These are phyloP conservation scores for Phyllosticta capitalensis DNA, from an alignment of 2,329 filamentous ascomycete genomes.

Conservation along the genomic window DNA sequence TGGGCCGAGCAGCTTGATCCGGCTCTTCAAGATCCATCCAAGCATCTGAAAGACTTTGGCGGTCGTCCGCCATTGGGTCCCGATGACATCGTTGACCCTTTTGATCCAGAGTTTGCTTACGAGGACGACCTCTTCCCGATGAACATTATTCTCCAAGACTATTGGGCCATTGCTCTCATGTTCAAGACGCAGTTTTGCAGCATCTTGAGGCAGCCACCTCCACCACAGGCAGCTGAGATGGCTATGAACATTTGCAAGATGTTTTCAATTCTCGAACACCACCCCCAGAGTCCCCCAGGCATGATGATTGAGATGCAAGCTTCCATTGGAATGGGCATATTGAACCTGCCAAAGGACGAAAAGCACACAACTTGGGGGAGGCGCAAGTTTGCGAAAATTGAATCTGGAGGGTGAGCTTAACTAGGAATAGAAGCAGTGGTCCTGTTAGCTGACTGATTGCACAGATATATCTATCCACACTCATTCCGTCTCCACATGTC, in stretches of 20 bases:
- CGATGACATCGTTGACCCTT: conserved; percentile 66
- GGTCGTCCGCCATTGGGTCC: conserved; percentile 43
- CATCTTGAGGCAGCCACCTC: conserved; percentile 41
- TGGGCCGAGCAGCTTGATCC: conserved; percentile 48
- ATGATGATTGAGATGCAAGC: conserved; percentile 65
- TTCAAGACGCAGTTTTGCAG: conserved; percentile 63
- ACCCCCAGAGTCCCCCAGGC: conserved; percentile 60
- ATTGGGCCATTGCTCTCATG: conserved; percentile 71
- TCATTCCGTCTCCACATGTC: conserved; percentile 67
- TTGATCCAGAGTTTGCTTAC: conserved; percentile 59
- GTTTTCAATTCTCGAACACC: conserved; percentile 68
- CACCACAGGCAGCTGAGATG: conserved; percentile 48
- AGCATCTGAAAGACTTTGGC: conserved; percentile 55
- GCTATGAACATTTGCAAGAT: conserved; percentile 66
- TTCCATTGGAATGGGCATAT: conserved; percentile 61
- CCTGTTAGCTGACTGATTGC: conserved; percentile 1
- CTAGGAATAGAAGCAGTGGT: neutral
- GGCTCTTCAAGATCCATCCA: conserved; percentile 50
- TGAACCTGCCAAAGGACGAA: conserved; percentile 70
- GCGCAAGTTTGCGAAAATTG: conserved; percentile 66
- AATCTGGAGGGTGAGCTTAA: conserved; percentile 62
- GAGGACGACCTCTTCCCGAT: conserved; percentile 60
- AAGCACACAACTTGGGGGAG: conserved; percentile 71
- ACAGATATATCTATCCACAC: conserved; percentile 73
- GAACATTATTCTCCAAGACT: conserved; percentile 67